These are phyloP conservation scores for Sclerotinia minor DNA, from an alignment of 2,329 filamentous ascomycete genomes.

Conservation along the genomic window DNA sequence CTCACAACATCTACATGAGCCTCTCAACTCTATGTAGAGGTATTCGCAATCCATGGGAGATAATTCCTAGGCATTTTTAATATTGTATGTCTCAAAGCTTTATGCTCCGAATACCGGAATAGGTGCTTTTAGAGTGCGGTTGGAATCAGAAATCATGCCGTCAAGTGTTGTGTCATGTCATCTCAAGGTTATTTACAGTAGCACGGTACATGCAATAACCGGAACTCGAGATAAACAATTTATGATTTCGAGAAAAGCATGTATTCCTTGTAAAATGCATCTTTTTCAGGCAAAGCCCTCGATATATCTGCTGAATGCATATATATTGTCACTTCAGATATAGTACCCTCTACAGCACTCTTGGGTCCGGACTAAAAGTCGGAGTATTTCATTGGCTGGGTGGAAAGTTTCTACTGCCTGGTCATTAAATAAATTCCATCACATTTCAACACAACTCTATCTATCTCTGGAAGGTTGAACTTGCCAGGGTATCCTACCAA, in stretches of 20 bases:
- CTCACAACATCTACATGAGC: constrained; percentile 9
- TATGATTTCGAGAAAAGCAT: constrained; percentile 13
- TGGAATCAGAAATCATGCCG: constrained; percentile 17
- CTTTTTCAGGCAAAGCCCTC: constrained; percentile 5
- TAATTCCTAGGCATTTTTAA: background rate
- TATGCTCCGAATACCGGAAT: constrained; percentile 16
- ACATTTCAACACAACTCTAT: constrained; percentile 6
- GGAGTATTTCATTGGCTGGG: constrained; percentile 17
- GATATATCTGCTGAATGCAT: constrained; percentile 9
- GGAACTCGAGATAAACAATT: constrained; percentile 20
- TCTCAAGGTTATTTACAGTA: constrained; percentile 21
- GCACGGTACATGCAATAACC: constrained; percentile 20
- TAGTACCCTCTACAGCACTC: constrained; percentile 1
- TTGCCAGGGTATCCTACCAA: background rate
- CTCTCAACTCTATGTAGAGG: background rate
- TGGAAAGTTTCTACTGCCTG: background rate
- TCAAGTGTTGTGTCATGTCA: constrained; percentile 25
- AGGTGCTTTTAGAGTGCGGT: constrained; percentile 12
- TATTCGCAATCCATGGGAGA: background rate
- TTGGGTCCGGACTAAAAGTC: constrained; percentile 1
- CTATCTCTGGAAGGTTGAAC: constrained; percentile 7
- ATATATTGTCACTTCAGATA: constrained; percentile 14
- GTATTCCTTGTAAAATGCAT: constrained; percentile 13
- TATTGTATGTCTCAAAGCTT: constrained; percentile 12
- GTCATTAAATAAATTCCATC: background rate